Evolutionary conservation across 2,329 filamentous ascomycete species (phyloP), one percentile per base, ranked within the genome.

Genomic region (Teratosphaeria epicoccoides): DNA sequence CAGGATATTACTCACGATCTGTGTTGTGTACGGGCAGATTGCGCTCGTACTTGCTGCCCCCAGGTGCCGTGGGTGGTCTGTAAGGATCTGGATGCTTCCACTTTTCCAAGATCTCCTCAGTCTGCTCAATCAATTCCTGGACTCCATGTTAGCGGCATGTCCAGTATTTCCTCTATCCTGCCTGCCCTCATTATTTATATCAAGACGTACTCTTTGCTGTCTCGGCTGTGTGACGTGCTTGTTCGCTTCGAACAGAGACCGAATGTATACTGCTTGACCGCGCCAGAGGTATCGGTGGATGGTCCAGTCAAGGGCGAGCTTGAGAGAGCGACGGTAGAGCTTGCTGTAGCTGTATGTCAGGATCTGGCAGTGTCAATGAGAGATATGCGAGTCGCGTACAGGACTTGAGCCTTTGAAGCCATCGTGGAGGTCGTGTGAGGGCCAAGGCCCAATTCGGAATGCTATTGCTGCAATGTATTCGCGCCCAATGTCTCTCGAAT

Each of bases 71-170:
- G 12, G 93, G 93, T 59, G 85, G 81, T 61, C 81, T 77, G 69
- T 95, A 97, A 26, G 93, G 90, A 69, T 98, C 93, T 3, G 93
- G 93, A 67, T 98, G 93, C 74, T 97, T 97, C 91, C 91, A 98
- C 70, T 84, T 87, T 65, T 93, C 82, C 57, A 98, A 75, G 53
- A 96, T 69, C 61, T 85, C 85, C 71, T 97, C 90, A 4, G 93
- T 91, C 73, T 96, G 89, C 56, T 83, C 81, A 59, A 97, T 78
- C 53, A 98, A 72, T 47, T 82, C 82, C 93, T 98, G 59, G 28
- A n/a, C 43, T 57, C 53, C 59, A n/a, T 14, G 22, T 49, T 23
- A 49, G 47, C 24, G n/a, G 12, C 25, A 11, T 26, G 17, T 29
- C 24, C 26, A 11, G 24, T n/a, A n/a, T 33, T 6, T 6, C 47